Evolutionary conservation across 2,329 filamentous ascomycete species (phyloP), one percentile per base, ranked within the genome.

Genomic region (Pezicula carpinea): DNA sequence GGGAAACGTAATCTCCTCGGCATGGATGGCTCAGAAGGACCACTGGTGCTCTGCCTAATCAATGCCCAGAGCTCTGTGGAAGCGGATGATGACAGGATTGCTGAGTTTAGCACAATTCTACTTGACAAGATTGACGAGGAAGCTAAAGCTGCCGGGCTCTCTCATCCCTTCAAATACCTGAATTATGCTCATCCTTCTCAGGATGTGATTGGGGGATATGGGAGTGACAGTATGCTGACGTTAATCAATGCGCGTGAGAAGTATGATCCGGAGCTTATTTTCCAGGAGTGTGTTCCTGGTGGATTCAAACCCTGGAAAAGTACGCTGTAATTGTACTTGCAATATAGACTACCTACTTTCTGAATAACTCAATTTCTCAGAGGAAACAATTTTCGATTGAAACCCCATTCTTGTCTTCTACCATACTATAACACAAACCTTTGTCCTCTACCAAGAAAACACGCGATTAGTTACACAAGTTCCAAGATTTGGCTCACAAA

Each of bases 151-250:
- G 8, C 22, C 15, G 48, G 46, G 4, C 29, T 50, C 14, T 34
- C 47, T 3, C 31, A 49, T 26, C 18, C n/a, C 5, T 55, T 46
- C 41, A 35, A 45, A 15, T 74, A 75, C 55, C 61, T 71, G 29
- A 75, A 76, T 53, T 76, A 76, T 48, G 72, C 71, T 1, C 64
- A 66, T 11, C 56, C 57, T 32, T 62, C 60, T 17, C 72, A 76
- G 51, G 55, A 69, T 23, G 65, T 70, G 1, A 59, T 76, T 15
- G n/a, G 53, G 0, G 59, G 66, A 10, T 77, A 75, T 46, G 71
- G 73, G 0, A 31, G 53, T 3, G 57, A 63, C 2, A 74, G 69
- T 14, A 52, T 69, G 39, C 56, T 54, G 5, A 65, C 57, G 15
- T 43, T 73, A 17, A 51, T 54, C 34, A 46, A 47, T 0, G 46